Percentiles rank a stretch among this genome's conserved stretches.
These are phyloP conservation scores for Tetrapisispora namnaoensis DNA, from an alignment of 805 yeast species.

Conservation along the genomic window DNA sequence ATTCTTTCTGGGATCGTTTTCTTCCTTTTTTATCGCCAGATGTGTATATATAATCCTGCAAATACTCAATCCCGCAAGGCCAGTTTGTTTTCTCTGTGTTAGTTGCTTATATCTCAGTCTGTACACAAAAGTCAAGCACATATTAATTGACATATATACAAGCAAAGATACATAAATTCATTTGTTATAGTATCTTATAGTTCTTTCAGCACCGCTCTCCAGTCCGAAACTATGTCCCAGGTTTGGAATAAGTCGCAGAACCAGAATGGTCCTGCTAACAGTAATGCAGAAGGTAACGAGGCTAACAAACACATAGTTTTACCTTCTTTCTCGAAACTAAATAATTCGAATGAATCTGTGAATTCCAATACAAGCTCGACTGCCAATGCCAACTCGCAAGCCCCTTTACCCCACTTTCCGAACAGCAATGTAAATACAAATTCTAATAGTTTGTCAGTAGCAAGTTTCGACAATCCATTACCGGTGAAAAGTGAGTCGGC, in stretches of 20 bases:
- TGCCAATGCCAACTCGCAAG: conserved; percentile 1
- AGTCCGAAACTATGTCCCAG: neutral
- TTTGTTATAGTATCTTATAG: too few relatives aligned
- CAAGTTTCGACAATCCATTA: conserved; percentile 25
- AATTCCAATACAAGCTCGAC: conserved; percentile 8
- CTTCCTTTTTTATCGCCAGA: too few relatives aligned
- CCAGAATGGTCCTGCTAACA: neutral
- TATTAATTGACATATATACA: too few relatives aligned
- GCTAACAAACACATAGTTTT: conserved; percentile 5
- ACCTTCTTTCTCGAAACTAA: conserved; percentile 8
- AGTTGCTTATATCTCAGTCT: too few relatives aligned
- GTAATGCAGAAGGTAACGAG: neutral
- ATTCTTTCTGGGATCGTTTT: neutral
- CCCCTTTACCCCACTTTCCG: conserved; percentile 9
- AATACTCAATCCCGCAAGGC: too few relatives aligned
- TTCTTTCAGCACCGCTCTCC: too few relatives aligned
- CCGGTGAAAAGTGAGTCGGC: conserved; percentile 10
- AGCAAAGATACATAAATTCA: too few relatives aligned
- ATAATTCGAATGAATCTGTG: neutral
- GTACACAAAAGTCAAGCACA: too few relatives aligned
- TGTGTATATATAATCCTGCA: too few relatives aligned
- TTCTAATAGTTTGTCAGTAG: conserved; percentile 12
- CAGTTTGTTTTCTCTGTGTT: too few relatives aligned
- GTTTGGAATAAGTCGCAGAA: conserved; percentile 1
- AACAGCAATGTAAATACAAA: conserved; percentile 5